Evolutionary conservation across 352 stramenopile species (phyloP).

Genomic region (Phytophthora ohioensis): DNA sequence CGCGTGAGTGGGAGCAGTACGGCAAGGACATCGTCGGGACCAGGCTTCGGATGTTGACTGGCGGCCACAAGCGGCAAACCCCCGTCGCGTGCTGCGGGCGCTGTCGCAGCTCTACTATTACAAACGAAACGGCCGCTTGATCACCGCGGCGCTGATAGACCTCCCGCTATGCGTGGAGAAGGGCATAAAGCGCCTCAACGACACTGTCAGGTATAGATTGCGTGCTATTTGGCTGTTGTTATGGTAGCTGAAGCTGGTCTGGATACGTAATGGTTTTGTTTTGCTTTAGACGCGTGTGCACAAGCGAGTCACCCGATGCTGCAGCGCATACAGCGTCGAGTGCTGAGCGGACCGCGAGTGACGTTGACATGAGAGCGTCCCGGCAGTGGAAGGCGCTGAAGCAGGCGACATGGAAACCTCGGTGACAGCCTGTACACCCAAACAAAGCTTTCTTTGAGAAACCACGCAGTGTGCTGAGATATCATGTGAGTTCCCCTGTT

Average conservation of each 20-base stretch:
- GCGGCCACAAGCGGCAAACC: too few species aligned
- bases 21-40: too few species aligned
- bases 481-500: conserved; percentile 9
- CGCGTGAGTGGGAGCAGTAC: too few species aligned
- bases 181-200: too few species aligned
- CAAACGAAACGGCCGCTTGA: too few species aligned
- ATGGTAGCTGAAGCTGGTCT: conserved; percentile 1
- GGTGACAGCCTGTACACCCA: conserved; percentile 16
- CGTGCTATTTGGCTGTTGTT: too few species aligned
- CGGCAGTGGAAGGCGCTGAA: conserved; percentile 18
- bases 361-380: conserved; percentile 6
- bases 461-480: conserved; percentile 6
- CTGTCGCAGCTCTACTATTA: too few species aligned
- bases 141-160: too few species aligned
- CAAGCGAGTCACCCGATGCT: conserved; percentile 5
- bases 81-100: too few species aligned
- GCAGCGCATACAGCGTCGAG: conserved; percentile 14
- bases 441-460: conserved; percentile 7
- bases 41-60: too few species aligned
- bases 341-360: conserved; percentile 5
- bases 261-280: conserved; percentile 26
- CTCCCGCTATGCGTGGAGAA: too few species aligned
- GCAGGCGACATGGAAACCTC: conserved; percentile 17
- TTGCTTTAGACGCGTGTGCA: conserved; percentile 17
- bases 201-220: too few species aligned